Conservation (phyloP, 108 stramenopile species). For the Skeletonema tropicum region DNA sequence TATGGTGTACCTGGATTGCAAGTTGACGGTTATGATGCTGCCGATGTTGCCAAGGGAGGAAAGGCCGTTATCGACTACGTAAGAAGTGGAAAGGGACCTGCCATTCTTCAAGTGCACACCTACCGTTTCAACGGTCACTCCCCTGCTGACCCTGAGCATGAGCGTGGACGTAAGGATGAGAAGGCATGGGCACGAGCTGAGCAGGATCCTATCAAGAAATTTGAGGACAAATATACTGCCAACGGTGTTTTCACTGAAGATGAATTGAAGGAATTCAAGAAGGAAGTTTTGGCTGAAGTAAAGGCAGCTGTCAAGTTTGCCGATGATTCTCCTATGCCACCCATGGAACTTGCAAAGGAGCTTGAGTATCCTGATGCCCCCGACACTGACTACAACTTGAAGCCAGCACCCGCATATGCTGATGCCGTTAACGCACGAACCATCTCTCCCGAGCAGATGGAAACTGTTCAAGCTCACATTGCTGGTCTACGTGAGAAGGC, state of each 20-base stretch:
- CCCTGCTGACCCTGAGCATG: constrained; percentile 98
- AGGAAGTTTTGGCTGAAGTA: constrained; percentile 80
- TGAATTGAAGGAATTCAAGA: constrained; percentile 85
- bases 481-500: constrained; percentile 79
- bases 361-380: constrained; percentile 97
- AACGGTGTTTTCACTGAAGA: constrained; percentile 88
- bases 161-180: constrained; percentile 98
- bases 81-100: constrained; percentile 91
- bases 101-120: constrained; percentile 97
- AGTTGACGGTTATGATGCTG: constrained; percentile 91
- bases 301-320: constrained; percentile 95
- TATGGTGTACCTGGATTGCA: constrained; percentile 95
- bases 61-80: constrained; percentile 97
- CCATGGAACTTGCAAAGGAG: constrained; percentile 94
- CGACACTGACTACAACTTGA: constrained; percentile 94
- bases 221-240: constrained; percentile 84
- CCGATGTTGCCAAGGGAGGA: constrained; percentile 94
- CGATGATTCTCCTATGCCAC: constrained; percentile 91
- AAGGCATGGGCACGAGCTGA: constrained; percentile 96
- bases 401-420: constrained; percentile 77
- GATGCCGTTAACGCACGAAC: constrained; percentile 89
- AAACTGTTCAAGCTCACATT: constrained; percentile 78
- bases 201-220: constrained; percentile 95
- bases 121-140: constrained; percentile 98
- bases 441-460: constrained; percentile 78